Conservation (phyloP, 164 flowering plant genomes). For the Vitis labrusca region DNA sequence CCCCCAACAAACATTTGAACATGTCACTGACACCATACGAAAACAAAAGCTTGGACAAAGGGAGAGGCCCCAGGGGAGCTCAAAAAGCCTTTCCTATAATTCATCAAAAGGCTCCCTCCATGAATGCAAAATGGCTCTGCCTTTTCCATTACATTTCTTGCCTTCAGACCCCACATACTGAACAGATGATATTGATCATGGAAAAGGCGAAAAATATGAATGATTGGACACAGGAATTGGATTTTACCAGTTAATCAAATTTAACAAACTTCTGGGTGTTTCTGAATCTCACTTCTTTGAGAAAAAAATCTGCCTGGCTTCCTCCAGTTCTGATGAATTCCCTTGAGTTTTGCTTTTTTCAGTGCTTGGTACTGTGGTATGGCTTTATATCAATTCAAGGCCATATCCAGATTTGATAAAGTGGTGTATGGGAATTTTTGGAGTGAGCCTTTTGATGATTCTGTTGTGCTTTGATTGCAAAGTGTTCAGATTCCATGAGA, state of each 20-base stretch:
- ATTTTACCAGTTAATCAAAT: slow-evolving; percentile 11
- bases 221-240: slow-evolving; percentile 1
- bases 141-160: slow-evolving; percentile 15
- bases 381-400: slow-evolving; percentile 8
- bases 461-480: background rate
- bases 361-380: background rate
- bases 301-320: slow-evolving; percentile 2
- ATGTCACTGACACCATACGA: slow-evolving; percentile 22
- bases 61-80: slow-evolving; percentile 17
- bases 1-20: slow-evolving; percentile 21
- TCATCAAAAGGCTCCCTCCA: slow-evolving; percentile 16
- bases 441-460: slow-evolving; percentile 1
- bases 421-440: slow-evolving; percentile 5
- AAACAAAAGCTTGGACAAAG: slow-evolving; percentile 14
- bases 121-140: slow-evolving; percentile 15
- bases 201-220: slow-evolving; percentile 6
- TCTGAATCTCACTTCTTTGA: slow-evolving; percentile 9
- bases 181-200: slow-evolving; percentile 21
- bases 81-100: slow-evolving; percentile 14
- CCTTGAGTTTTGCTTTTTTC: slow-evolving; percentile 5
- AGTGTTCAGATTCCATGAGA: background rate
- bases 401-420: slow-evolving; percentile 9
- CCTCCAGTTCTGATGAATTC: background rate
- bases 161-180: slow-evolving; percentile 28
- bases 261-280: slow-evolving; percentile 19